Evolutionary conservation across 352 stramenopile species (phyloP).

Genomic region (Phytophthora pluvialis): DNA sequence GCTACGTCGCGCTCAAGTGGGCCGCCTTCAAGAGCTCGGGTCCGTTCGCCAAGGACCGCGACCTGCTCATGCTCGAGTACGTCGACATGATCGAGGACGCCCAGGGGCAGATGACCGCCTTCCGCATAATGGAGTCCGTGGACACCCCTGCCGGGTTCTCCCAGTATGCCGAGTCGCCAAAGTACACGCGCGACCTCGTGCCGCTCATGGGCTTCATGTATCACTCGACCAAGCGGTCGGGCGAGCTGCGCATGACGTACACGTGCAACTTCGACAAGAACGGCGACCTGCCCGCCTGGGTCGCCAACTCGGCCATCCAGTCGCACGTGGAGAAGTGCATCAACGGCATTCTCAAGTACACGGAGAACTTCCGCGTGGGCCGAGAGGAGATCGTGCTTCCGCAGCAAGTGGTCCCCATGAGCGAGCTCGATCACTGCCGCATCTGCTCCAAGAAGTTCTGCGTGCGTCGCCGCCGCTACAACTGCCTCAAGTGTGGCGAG

Average conservation of each 20-base stretch:
- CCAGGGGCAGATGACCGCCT: constrained; percentile 82
- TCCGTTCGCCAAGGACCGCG: constrained; percentile 78
- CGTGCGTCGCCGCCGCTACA: constrained; percentile 74
- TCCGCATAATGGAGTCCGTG: constrained; percentile 87
- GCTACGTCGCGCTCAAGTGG: constrained; percentile 88
- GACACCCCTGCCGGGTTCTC: constrained; percentile 62
- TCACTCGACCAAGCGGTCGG: constrained; percentile 78
- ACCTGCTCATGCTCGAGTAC: constrained; percentile 88
- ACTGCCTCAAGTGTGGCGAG: constrained; percentile 87
- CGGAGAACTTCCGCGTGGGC: constrained; percentile 73
- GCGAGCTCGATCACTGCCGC: constrained; percentile 71
- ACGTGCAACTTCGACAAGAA: constrained; percentile 90
- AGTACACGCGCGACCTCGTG: constrained; percentile 77
- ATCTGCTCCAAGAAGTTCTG: constrained; percentile 84
- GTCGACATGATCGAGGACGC: constrained; percentile 90
- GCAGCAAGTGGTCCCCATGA: constrained; percentile 79
- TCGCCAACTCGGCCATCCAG: constrained; percentile 85
- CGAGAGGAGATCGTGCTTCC: constrained; percentile 78
- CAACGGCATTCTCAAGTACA: constrained; percentile 88
- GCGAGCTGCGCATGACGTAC: constrained; percentile 88
- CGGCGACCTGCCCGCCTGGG: constrained; percentile 81
- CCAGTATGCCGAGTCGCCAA: constrained; percentile 60
- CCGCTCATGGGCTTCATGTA: constrained; percentile 90
- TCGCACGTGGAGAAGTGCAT: constrained; percentile 90
- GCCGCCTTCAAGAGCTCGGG: constrained; percentile 86